Conservation (phyloP, 306 rosid genomes). For the Fagus sylvatica region DNA sequence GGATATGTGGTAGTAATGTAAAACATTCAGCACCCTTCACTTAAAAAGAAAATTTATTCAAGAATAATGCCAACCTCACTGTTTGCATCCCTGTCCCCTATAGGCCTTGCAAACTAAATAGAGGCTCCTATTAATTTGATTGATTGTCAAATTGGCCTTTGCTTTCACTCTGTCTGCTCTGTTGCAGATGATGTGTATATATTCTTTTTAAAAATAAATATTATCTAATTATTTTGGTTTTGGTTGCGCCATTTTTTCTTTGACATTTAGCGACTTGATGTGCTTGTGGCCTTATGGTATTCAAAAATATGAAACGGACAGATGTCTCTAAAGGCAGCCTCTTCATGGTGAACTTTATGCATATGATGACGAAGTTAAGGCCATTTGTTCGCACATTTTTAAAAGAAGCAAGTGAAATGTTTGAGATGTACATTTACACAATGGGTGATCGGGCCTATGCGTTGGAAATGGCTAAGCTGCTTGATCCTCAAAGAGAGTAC, state of each 20-base stretch:
- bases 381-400: conserved; percentile 79
- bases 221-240: conserved; percentile 2
- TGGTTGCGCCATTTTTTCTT: conserved; percentile 9
- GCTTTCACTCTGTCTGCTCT: background rate
- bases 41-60: background rate
- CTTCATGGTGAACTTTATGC: conserved; percentile 62
- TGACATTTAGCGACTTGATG: conserved; percentile 3
- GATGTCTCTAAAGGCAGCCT: conserved; percentile 76
- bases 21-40: background rate
- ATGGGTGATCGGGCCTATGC: conserved; percentile 96
- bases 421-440: conserved; percentile 86
- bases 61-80: background rate
- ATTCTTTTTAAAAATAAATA: background rate
- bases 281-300: conserved; percentile 9
- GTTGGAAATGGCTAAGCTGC: conserved; percentile 77
- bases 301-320: conserved; percentile 27
- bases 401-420: conserved; percentile 72
- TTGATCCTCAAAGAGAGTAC: conserved; percentile 81
- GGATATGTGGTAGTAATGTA: background rate
- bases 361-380: conserved; percentile 92
- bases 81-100: background rate
- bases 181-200: background rate
- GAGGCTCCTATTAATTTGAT: background rate
- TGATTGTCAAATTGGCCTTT: background rate
- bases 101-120: background rate